A percentile compares a stretch with the other conserved stretches of the same genome.
Conservation (phyloP, 2,329 filamentous ascomycete species). For the Penicillium sp. region DNA sequence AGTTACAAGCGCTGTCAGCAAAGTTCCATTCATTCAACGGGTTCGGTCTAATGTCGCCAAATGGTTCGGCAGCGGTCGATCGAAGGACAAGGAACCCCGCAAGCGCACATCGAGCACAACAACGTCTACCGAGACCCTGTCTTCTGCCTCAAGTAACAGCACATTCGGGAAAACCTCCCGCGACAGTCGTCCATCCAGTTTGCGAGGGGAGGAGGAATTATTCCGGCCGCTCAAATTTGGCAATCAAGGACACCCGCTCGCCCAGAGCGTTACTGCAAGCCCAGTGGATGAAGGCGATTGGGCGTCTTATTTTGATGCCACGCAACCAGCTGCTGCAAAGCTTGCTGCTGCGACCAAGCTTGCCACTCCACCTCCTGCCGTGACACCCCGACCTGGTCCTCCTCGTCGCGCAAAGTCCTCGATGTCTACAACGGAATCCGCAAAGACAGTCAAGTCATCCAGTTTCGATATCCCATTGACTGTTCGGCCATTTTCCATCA, state of each 20-base stretch:
- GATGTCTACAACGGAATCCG: constrained; percentile 47
- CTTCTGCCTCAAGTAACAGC: constrained; percentile 54
- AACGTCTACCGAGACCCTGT: constrained; percentile 54
- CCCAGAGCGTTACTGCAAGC: constrained; percentile 70
- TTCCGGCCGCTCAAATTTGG: constrained; percentile 50
- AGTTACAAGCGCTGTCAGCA: constrained; percentile 84
- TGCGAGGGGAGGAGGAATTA: constrained; percentile 59
- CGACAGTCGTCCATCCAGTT: constrained; percentile 53
- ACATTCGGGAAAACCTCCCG: constrained; percentile 54
- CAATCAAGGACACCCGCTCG: constrained; percentile 64
- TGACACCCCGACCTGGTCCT: constrained; percentile 37
- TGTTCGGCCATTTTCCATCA: constrained; percentile 26
- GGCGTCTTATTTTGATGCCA: constrained; percentile 38
- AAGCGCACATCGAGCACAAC: constrained; percentile 53
- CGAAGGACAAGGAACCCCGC: constrained; percentile 42
- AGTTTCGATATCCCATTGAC: constrained; percentile 25
- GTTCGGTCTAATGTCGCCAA: constrained; percentile 74
- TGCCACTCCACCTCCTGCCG: constrained; percentile 20
- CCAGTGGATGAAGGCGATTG: constrained; percentile 51
- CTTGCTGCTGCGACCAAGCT: neutral
- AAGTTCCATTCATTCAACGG: constrained; percentile 80
- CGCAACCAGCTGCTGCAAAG: constrained; percentile 15
- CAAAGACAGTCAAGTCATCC: constrained; percentile 44
- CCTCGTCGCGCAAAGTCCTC: constrained; percentile 43
- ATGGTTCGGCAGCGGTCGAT: constrained; percentile 52